phyloP scores from a whole-genome alignment of 1,284 basidiomycete genomes.

The Fistulinella cinereoalba region DNA sequence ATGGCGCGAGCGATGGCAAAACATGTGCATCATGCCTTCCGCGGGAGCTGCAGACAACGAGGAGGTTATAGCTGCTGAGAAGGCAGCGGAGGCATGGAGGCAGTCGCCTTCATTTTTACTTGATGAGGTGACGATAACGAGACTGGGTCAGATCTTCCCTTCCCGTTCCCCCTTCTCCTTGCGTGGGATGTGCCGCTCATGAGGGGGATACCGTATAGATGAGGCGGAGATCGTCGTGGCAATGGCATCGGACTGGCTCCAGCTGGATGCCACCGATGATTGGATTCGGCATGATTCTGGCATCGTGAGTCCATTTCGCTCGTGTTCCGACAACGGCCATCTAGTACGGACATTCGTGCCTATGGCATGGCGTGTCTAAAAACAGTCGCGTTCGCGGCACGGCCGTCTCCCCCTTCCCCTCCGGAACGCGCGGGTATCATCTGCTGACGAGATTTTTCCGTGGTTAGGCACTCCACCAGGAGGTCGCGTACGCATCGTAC shows the following conservation, averaged over 20 bases:
- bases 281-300: conserved; percentile 96
- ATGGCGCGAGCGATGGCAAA: conserved; percentile 88
- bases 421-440: no score
- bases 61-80: conserved; percentile 54
- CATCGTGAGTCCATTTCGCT: conserved; percentile 59
- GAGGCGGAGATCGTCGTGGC: conserved; percentile 80
- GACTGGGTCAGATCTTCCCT: conserved; percentile 58
- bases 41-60: conserved; percentile 43
- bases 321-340: conserved; percentile 9
- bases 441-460: no score
- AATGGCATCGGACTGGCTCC: conserved; percentile 90
- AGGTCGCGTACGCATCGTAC: conserved; percentile 91
- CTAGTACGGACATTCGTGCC: conserved; percentile 7
- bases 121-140: conserved; percentile 87
- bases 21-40: conserved; percentile 74
- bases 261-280: conserved; percentile 90
- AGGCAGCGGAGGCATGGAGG: conserved; percentile 87
- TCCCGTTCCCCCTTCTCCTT: conserved; percentile 4
- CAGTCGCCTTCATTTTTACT: conserved; percentile 73
- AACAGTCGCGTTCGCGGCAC: no score
- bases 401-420: no score
- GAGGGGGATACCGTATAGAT: conserved; percentile 46
- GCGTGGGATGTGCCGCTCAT: conserved; percentile 24
- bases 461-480: conserved; percentile 84
- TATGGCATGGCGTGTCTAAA: conserved; percentile 13